phyloP scores from a whole-genome alignment of 768 basidiomycete genomes.

The Trametes coccinea region DNA sequence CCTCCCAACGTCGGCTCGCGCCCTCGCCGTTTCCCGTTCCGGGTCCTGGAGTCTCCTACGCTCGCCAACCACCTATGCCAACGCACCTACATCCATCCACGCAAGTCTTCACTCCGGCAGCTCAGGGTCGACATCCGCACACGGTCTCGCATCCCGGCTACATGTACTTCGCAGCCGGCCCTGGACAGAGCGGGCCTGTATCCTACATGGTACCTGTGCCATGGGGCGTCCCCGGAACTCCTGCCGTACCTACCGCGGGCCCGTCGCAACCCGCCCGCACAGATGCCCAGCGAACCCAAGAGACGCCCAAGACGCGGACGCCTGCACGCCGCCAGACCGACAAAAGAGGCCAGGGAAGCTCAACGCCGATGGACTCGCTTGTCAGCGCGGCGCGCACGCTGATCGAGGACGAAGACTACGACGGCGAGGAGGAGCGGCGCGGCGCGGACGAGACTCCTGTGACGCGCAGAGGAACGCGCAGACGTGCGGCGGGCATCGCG shows the following conservation, averaged over 20 bases:
- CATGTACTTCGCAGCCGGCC: conserved; percentile 16
- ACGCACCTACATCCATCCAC: conserved; percentile 27
- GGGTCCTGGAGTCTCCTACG: conserved; percentile 4
- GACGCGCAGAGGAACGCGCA: conserved; percentile 25
- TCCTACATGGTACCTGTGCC: conserved; percentile 20
- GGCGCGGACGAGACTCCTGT: conserved; percentile 31
- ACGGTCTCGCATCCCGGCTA: conserved; percentile 7
- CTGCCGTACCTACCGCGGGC: background rate
- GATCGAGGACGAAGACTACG: conserved; percentile 42
- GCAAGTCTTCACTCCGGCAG: background rate
- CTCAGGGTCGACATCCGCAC: conserved; percentile 4
- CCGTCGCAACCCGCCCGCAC: background rate
- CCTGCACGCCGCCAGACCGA: conserved; percentile 25
- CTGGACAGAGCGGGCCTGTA: conserved; percentile 5
- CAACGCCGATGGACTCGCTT: conserved; percentile 56
- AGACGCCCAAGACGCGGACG: background rate
- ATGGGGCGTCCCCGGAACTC: conserved; percentile 10
- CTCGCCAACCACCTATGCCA: conserved; percentile 10
- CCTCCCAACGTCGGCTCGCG: conserved; percentile 6
- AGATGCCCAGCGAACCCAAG: conserved; percentile 1
- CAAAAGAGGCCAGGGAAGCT: conserved; percentile 6
- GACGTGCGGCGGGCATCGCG: conserved; percentile 31
- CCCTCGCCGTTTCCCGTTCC: conserved; percentile 16
- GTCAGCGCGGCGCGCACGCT: conserved; percentile 61
- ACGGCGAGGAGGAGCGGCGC: conserved; percentile 29